These are phyloP conservation scores for Candolleomyces eurysporus DNA, from an alignment of 768 basidiomycete genomes.

Conservation along the genomic window DNA sequence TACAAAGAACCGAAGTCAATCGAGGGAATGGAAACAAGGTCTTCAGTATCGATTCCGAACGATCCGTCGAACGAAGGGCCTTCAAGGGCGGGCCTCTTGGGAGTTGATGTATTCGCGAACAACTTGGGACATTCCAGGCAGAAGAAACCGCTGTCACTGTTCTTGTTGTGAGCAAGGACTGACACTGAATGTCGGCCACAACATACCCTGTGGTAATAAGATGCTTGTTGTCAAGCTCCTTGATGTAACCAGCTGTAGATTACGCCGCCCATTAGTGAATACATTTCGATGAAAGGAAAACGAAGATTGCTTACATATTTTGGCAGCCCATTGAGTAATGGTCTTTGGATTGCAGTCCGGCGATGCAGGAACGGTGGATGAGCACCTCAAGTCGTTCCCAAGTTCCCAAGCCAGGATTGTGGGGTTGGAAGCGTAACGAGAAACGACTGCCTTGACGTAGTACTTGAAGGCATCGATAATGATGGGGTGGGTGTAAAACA, in stretches of 20 bases:
- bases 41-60: slow-evolving; percentile 35
- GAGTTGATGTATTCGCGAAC: slow-evolving; percentile 16
- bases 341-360: slow-evolving; percentile 21
- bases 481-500: slow-evolving; percentile 32
- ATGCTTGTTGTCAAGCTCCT: slow-evolving; percentile 32
- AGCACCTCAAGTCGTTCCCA: no score
- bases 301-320: slow-evolving; percentile 18
- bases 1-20: slow-evolving; percentile 35
- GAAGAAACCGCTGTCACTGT: slow-evolving; percentile 29
- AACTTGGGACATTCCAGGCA: slow-evolving; percentile 30
- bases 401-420: no score
- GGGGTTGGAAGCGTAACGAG: no score
- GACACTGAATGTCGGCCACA: not conserved
- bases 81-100: slow-evolving; percentile 15
- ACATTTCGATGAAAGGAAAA: not conserved
- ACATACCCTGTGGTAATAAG: slow-evolving; percentile 34
- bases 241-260: slow-evolving; percentile 20
- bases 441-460: slow-evolving; percentile 18
- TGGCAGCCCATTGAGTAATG: slow-evolving; percentile 27
- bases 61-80: slow-evolving; percentile 34
- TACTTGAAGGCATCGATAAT: slow-evolving; percentile 32
- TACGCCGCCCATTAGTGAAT: not conserved
- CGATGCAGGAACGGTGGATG: slow-evolving; percentile 6
- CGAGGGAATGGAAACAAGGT: slow-evolving; percentile 28
- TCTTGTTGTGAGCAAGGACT: not conserved